These are phyloP conservation scores for Ceratonia siliqua DNA, from an alignment of 306 rosid species.

Conservation along the genomic window DNA sequence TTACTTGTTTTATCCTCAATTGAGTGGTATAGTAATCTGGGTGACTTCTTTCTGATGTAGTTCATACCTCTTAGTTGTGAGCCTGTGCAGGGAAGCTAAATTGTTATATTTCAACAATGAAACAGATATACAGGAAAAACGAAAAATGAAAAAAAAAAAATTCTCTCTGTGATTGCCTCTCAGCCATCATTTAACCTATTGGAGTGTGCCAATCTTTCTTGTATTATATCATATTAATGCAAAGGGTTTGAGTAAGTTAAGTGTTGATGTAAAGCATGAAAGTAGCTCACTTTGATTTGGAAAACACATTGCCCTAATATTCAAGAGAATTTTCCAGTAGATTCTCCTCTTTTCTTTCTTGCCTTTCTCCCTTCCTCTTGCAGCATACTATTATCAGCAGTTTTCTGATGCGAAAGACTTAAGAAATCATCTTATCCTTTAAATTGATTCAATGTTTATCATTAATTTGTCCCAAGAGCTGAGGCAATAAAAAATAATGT, in stretches of 20 bases:
- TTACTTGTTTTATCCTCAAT: neutral
- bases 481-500: neutral
- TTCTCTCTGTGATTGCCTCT: neutral
- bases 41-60: neutral
- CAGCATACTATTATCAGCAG: neutral
- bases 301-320: neutral
- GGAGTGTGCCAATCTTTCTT: neutral
- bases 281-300: slow-evolving; percentile 9
- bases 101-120: neutral
- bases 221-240: neutral
- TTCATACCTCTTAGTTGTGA: neutral
- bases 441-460: slow-evolving; percentile 1
- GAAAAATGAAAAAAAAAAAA: no score
- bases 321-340: neutral
- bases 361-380: no score
- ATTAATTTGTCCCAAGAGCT: neutral
- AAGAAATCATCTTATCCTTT: neutral
- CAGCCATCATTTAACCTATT: neutral
- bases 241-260: neutral
- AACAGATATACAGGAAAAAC: no score
- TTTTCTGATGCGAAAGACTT: neutral
- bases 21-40: neutral
- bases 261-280: neutral
- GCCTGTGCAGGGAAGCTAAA: neutral
- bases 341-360: neutral